These are phyloP conservation scores for Chrysanthemum seticuspe DNA, from an alignment of 129 eudicot species.

Conservation along the genomic window DNA sequence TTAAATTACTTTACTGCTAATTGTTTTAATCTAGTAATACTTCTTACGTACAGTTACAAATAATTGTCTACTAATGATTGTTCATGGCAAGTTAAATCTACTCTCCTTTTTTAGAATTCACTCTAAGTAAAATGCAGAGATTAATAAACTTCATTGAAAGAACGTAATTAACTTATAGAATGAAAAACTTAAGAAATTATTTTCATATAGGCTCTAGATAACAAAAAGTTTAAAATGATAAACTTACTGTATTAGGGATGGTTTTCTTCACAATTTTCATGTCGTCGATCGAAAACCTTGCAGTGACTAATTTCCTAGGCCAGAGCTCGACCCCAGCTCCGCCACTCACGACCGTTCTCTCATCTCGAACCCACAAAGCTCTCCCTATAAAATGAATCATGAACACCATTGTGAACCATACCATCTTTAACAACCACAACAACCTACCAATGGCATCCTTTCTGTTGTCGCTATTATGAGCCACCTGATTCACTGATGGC, in stretches of 20 bases:
- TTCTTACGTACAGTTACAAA: too few species aligned
- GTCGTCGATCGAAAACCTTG: constrained; percentile 63
- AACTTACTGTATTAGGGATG: constrained; percentile 52
- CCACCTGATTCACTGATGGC: constrained; percentile 27
- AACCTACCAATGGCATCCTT: not conserved
- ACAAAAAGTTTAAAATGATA: not conserved
- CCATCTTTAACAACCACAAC: constrained; percentile 39
- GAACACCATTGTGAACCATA: constrained; percentile 57
- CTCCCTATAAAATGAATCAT: constrained; percentile 49
- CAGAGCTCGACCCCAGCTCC: constrained; percentile 93
- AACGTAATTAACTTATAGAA: too few species aligned
- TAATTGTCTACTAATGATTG: too few species aligned
- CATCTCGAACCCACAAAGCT: constrained; percentile 53
- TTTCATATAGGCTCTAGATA: not conserved
- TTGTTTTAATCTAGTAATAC: too few species aligned
- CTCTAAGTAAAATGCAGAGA: too few species aligned
- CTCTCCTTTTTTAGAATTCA: too few species aligned
- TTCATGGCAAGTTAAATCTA: too few species aligned
- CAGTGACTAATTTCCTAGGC: constrained; percentile 74
- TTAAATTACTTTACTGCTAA: too few species aligned
- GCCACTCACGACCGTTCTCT: constrained; percentile 62
- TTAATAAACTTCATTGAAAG: too few species aligned
- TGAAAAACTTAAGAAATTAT: too few species aligned
- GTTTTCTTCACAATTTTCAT: constrained; percentile 69
- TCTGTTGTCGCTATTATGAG: not conserved